Base-by-base conservation (phyloP, 257 asterid species). In the Mitragyna speciosa region DNA sequence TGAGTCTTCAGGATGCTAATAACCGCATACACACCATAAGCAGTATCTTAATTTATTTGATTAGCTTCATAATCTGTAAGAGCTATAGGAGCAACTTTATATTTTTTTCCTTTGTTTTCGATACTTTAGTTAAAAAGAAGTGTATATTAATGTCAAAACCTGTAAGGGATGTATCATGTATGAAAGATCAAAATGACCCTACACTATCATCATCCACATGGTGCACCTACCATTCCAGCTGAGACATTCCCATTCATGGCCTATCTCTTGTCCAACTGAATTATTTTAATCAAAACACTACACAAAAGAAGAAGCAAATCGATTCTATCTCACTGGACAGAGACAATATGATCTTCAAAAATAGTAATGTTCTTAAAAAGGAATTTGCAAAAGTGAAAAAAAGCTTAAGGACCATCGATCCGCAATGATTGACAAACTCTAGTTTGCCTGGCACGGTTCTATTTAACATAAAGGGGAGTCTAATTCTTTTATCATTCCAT, bases 191-290 rank as follows among this genome's bases (percentile, higher is more conserved):
- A 24, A 76, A 76, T 75, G 87, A 77, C 83, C 87, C 85, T 81
- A 81, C 87, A 74, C 83, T 81, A 81, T 81, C 84, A 85, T 80
- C 72, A 81, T 76, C 88, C 88, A 83, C 88, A 85, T 87, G 90
- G 84, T 84, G 78, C 79, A 82, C 87, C 88, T 72, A 87, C 85
- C 82, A 81, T 82, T 85, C 87, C 88, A 87, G 88, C 88, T 80
- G 79, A 81, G 82, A 82, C 88, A 86, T 82, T 85, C 79, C 78
- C 80, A 75, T 76, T 84, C 77, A 54, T 83, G 82, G 36, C 83
- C 85, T 82, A 80, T 82, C 63, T 83, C 76, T 83, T 80, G 78
- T 79, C 82, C 74, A 65, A 79, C 43, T 82, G 78, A 76, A 74
- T 77, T 80, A 78, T 80, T 80, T 67, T 69, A 76, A 73, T 61